Evolutionary conservation across 352 stramenopile genomes (phyloP), one percentile per base, ranked within the genome.

Genomic region (Globisporangium nunn): DNA sequence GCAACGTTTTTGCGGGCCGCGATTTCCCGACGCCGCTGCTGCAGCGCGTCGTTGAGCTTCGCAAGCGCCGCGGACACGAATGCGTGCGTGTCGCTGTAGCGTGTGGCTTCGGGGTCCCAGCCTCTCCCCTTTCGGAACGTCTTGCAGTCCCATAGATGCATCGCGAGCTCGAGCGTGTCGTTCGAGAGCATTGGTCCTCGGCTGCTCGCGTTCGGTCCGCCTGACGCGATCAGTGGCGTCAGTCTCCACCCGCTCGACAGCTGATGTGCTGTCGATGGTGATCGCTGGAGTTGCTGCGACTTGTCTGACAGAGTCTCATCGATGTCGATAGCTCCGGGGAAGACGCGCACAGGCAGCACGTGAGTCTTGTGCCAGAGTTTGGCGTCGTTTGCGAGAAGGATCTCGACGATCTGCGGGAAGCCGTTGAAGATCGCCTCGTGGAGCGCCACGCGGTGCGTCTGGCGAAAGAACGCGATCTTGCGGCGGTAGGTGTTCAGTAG

Each of bases 401-500:
- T 71, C 7, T 67, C 61, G 30, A 67, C 66, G 31, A 91, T 76
- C 17, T 84, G 59, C 1, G 74, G 61, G 50, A 85, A 74, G 2
- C 78, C 80, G 51, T 90, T 93, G 50, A 86, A 67, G 11, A 88
- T 54, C 12, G 80, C 82, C 57, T 93, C 82, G 39, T 91, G 78
- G 29, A 93, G 63, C 17, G 82, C 52, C 17, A 90, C 78, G n/a
- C 82, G 80, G 18, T 87, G 77, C 0, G 80, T 90, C 43, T 81
- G 78, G 0, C 72, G 63, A 28, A 77, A 81, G 14, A 78, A 59
- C 1, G 54, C 55, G 1, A 87, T 63, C 54, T 78, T 75, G 0
- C 78, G 67, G 6, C 61, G 58, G 49, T 70, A 87, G 44, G 88
- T 74, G 1, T 65, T 66, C 37, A 91, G 52, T 33, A 91, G 63